Conservation (phyloP, 2,329 filamentous ascomycete species). For the Rhynchosporium graminicola region DNA sequence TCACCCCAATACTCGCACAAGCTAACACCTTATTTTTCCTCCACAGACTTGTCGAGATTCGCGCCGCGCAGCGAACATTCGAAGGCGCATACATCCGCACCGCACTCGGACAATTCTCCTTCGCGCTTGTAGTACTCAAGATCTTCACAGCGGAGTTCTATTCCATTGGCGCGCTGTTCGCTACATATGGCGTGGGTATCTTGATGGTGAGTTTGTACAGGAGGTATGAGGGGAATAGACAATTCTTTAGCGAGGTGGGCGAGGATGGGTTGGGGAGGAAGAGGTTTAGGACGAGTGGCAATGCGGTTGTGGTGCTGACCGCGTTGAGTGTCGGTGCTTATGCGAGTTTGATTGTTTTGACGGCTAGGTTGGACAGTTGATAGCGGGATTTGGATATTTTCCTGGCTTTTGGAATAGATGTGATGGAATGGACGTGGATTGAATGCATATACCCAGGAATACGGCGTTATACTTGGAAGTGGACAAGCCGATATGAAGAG, state of each 20-base stretch:
- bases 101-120: conserved; percentile 91
- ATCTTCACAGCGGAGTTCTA: conserved; percentile 98
- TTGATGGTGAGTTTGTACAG: conserved; percentile 82
- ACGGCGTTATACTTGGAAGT: no score
- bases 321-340: conserved; percentile 59
- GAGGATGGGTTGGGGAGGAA: conserved; percentile 47
- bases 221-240: conserved; percentile 86
- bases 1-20: background rate
- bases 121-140: conserved; percentile 90
- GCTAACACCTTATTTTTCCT: conserved; percentile 13
- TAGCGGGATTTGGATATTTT: background rate
- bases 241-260: conserved; percentile 72
- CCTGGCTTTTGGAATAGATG: background rate
- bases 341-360: conserved; percentile 56
- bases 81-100: conserved; percentile 97
- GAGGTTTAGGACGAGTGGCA: conserved; percentile 65
- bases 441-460: no score
- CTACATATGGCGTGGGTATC: conserved; percentile 84
- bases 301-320: conserved; percentile 61
- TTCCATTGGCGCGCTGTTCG: conserved; percentile 92
- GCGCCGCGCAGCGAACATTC: conserved; percentile 93
- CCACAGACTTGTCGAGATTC: conserved; percentile 78
- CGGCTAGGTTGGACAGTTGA: conserved; percentile 44
- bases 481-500: no score
- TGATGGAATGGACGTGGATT: no score